phyloP scores from a whole-genome alignment of 108 stramenopile species.

The Poteriospumella lacustris region DNA sequence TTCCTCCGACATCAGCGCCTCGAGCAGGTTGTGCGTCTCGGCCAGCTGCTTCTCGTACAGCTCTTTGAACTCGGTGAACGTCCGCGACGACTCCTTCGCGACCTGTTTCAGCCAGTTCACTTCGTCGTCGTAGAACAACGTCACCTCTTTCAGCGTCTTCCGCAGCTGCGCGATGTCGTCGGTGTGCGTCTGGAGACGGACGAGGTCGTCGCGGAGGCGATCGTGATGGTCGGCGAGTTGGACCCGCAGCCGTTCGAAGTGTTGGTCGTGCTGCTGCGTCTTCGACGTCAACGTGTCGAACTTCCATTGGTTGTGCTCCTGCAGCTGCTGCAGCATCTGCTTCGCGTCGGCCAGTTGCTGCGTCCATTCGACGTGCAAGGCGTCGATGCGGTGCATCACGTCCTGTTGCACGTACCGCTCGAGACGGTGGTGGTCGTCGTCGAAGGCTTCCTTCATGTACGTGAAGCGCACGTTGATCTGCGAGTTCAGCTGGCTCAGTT shows the following conservation, averaged over 20 bases:
- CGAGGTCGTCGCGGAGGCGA: background rate
- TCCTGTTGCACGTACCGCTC: background rate
- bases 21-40: no score
- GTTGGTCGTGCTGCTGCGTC: background rate
- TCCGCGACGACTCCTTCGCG: no score
- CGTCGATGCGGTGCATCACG: background rate
- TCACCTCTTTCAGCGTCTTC: background rate
- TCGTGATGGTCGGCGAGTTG: background rate
- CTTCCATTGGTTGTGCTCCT: no score
- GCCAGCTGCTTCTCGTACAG: no score
- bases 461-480: background rate
- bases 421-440: background rate
- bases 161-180: background rate
- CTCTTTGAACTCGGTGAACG: no score
- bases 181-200: background rate
- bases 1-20: no score
- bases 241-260: background rate
- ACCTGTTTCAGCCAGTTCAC: background rate
- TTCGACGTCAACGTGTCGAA: background rate
- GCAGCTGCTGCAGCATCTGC: background rate
- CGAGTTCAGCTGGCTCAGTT: background rate
- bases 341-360: background rate
- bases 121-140: background rate
- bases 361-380: no score
- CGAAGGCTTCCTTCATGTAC: background rate